A percentile compares a stretch with the other conserved stretches of the same genome.
phyloP scores from a whole-genome alignment of 1,139 yeast species.

The Yueomyces sp. region DNA sequence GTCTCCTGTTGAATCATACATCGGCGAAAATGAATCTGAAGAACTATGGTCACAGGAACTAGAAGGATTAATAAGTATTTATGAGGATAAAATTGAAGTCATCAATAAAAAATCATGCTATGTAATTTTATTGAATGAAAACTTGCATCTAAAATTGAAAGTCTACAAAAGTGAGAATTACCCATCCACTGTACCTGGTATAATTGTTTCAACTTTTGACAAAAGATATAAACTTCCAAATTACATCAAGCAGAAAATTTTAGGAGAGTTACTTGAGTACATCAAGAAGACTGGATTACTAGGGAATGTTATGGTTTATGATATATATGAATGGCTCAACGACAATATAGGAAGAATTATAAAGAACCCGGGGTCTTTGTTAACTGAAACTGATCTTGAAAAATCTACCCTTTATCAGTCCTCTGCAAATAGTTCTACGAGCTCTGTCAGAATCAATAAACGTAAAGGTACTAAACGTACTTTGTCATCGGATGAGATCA shows the following conservation, averaged over 20 bases:
- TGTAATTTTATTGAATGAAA: constrained; percentile 10
- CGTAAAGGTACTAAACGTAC: neutral
- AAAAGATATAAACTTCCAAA: constrained; percentile 48
- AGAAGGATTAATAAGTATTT: constrained; percentile 52
- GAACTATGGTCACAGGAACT: constrained; percentile 66
- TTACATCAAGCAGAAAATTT: constrained; percentile 57
- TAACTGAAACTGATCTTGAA: constrained; percentile 18
- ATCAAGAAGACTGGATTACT: constrained; percentile 31
- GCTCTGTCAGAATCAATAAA: constrained; percentile 1
- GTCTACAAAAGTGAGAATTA: constrained; percentile 41
- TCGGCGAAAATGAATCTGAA: constrained; percentile 17
- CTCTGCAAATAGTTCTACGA: constrained; percentile 1
- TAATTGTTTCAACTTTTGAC: constrained; percentile 39
- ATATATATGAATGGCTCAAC: constrained; percentile 64
- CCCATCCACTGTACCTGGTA: constrained; percentile 52
- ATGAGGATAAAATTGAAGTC: constrained; percentile 22
- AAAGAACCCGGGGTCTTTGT: constrained; percentile 62
- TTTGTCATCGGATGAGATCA: constrained; percentile 15
- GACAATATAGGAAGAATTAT: constrained; percentile 45
- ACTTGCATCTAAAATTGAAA: constrained; percentile 31
- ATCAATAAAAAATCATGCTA: constrained; percentile 11
- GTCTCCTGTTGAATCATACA: constrained; percentile 7
- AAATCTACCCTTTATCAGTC: constrained; percentile 1
- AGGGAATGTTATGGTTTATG: constrained; percentile 60
- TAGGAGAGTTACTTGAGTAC: constrained; percentile 35